These are phyloP conservation scores for Talaromyces borbonicus DNA, from an alignment of 495 filamentous ascomycete species.

Conservation along the genomic window DNA sequence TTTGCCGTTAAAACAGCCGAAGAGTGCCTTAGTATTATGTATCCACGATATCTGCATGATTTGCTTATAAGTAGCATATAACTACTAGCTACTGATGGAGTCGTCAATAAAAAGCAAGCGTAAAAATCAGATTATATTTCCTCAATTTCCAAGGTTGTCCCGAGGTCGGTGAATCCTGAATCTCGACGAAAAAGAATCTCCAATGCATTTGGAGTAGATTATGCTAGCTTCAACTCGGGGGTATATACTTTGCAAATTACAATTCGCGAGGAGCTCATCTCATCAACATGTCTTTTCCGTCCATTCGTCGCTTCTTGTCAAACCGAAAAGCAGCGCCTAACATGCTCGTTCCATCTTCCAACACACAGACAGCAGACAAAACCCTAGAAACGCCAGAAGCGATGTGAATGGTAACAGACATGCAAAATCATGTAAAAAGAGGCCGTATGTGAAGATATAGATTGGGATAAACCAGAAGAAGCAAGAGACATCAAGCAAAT, in stretches of 20 bases:
- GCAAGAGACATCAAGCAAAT: not conserved
- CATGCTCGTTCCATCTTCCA: slow-evolving; percentile 23
- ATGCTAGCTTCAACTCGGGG: slow-evolving; percentile 44
- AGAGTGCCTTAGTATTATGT: too few relatives aligned
- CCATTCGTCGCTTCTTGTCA: slow-evolving; percentile 8
- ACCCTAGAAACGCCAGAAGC: slow-evolving; percentile 8
- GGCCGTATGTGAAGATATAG: slow-evolving; percentile 7
- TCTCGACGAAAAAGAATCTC: not conserved
- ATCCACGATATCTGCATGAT: too few relatives aligned
- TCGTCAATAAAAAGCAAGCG: not conserved
- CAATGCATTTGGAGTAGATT: slow-evolving; percentile 25
- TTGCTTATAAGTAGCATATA: too few relatives aligned
- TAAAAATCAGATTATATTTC: too few relatives aligned
- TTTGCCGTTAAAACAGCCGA: too few relatives aligned
- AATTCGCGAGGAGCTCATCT: slow-evolving; percentile 37
- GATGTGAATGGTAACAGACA: not conserved
- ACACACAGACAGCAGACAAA: slow-evolving; percentile 6
- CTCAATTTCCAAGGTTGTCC: too few relatives aligned
- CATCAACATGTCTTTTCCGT: slow-evolving; percentile 35
- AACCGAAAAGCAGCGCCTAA: slow-evolving; percentile 11
- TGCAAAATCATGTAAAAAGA: slow-evolving; percentile 14
- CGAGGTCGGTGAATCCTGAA: too few relatives aligned
- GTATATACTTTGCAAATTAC: slow-evolving; percentile 34
- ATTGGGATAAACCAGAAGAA: not conserved
- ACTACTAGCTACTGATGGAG: too few relatives aligned